A percentile compares a stretch with the other conserved stretches of the same genome.
Conservation (phyloP, 768 basidiomycete genomes). For the Amanita fuliginea region DNA sequence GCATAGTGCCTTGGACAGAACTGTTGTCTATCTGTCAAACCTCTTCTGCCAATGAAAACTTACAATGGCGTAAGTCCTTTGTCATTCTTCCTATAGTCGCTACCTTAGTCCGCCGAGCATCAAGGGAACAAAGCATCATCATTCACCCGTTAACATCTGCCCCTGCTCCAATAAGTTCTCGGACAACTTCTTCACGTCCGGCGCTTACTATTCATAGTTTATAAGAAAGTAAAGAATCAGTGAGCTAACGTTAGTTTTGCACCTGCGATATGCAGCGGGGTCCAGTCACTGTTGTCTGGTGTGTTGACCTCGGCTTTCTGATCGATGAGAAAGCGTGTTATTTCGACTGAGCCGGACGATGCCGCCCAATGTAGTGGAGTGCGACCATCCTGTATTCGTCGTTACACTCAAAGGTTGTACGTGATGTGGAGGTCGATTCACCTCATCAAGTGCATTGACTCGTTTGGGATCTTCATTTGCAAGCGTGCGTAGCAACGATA, state of each 20-base stretch:
- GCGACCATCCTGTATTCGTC: slow-evolving; percentile 49
- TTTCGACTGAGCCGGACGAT: slow-evolving; percentile 59
- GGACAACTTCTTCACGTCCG: slow-evolving; percentile 64
- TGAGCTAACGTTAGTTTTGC: slow-evolving; percentile 4
- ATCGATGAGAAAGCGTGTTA: slow-evolving; percentile 57
- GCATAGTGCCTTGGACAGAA: slow-evolving; percentile 66
- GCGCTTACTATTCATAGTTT: slow-evolving; percentile 50
- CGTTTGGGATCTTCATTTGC: slow-evolving; percentile 49
- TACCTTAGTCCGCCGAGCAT: slow-evolving; percentile 1
- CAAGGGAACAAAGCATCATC: slow-evolving; percentile 12
- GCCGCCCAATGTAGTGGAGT: slow-evolving; percentile 86
- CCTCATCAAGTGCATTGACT: slow-evolving; percentile 53
- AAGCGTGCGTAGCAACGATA: slow-evolving; percentile 57
- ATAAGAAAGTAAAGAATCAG: not conserved
- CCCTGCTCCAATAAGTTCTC: slow-evolving; percentile 71
- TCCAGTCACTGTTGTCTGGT: slow-evolving; percentile 62
- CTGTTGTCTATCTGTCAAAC: slow-evolving; percentile 12
- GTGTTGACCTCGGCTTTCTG: slow-evolving; percentile 60
- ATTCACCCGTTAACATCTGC: slow-evolving; percentile 59
- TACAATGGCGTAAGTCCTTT: slow-evolving; percentile 82
- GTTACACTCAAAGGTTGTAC: slow-evolving; percentile 2
- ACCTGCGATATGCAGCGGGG: slow-evolving; percentile 75
- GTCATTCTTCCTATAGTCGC: slow-evolving; percentile 46
- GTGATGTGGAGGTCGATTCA: slow-evolving; percentile 18
- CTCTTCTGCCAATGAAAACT: slow-evolving; percentile 17